Conservation (phyloP, 306 rosid species). For the Rubus idaeus region DNA sequence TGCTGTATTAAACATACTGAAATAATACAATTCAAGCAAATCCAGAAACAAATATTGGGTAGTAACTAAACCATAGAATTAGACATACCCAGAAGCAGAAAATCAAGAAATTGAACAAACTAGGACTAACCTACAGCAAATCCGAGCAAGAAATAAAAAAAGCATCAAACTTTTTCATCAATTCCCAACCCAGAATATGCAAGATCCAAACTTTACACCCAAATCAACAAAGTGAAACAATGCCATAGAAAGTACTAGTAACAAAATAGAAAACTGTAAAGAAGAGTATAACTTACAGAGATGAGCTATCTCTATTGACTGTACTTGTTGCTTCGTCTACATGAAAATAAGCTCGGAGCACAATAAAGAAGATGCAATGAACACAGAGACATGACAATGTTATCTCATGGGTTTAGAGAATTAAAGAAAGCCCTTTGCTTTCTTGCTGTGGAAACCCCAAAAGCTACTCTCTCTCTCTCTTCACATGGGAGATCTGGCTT, state of each 20-base stretch:
- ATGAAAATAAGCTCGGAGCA: slow-evolving; percentile 33
- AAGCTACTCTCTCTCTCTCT: background rate
- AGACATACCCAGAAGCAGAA: slow-evolving; percentile 10
- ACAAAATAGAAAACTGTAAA: background rate
- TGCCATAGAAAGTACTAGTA: background rate
- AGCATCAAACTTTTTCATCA: slow-evolving; percentile 15
- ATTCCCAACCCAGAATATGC: slow-evolving; percentile 17
- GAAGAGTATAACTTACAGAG: slow-evolving; percentile 43
- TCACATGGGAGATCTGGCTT: slow-evolving; percentile 26
- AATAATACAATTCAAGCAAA: background rate
- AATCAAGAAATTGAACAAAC: slow-evolving; percentile 25
- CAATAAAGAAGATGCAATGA: slow-evolving; percentile 28
- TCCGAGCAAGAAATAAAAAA: slow-evolving; percentile 16
- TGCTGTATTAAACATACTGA: background rate
- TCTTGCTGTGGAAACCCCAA: slow-evolving; percentile 19
- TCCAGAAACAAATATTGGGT: background rate
- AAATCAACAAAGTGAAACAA: background rate
- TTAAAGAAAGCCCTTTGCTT: slow-evolving; percentile 1
- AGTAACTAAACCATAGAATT: background rate
- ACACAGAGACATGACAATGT: slow-evolving; percentile 22
- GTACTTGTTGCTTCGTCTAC: slow-evolving; percentile 19
- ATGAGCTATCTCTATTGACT: slow-evolving; percentile 15
- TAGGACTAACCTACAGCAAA: slow-evolving; percentile 23
- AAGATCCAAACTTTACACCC: slow-evolving; percentile 18
- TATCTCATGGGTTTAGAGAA: slow-evolving; percentile 15